Percentiles rank a stretch among this genome's conserved stretches.
These are phyloP conservation scores for Thielaviopsis ethacetica DNA, from an alignment of 2,329 filamentous ascomycete genomes.

Conservation along the genomic window DNA sequence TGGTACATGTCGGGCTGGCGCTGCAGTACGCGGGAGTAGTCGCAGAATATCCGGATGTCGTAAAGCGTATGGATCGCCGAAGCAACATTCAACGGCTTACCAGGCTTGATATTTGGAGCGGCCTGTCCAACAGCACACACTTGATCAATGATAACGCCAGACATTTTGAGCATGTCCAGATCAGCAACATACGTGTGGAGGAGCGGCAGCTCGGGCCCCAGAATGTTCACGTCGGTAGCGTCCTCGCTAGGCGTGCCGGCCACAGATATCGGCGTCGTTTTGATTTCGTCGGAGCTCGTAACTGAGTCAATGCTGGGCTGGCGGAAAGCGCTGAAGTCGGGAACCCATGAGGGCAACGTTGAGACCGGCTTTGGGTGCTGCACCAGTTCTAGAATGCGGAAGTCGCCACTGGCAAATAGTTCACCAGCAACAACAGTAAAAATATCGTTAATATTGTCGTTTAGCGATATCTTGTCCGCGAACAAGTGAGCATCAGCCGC, in stretches of 20 bases:
- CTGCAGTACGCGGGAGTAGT: constrained; percentile 1
- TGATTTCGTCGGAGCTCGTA: neutral
- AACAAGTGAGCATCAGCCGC: constrained; percentile 1
- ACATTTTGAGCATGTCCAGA: constrained; percentile 1
- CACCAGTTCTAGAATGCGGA: neutral
- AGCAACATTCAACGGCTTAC: neutral
- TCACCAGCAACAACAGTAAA: constrained; percentile 2
- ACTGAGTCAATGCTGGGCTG: constrained; percentile 4
- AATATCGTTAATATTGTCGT: neutral
- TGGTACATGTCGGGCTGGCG: constrained; percentile 2
- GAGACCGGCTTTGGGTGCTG: constrained; percentile 1
- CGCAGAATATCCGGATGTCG: constrained; percentile 1
- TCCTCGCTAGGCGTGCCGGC: neutral
- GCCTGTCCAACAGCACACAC: neutral
- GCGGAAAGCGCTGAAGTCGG: constrained; percentile 1
- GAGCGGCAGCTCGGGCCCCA: neutral
- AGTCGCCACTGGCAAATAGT: constrained; percentile 1
- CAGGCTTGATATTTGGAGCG: neutral
- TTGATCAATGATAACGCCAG: constrained; percentile 1
- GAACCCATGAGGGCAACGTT: constrained; percentile 2
- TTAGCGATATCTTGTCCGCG: neutral
- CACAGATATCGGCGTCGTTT: neutral
- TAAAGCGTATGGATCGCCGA: neutral
- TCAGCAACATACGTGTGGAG: neutral
- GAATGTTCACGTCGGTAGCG: neutral